Evolutionary conservation across 2,329 filamentous ascomycete genomes (phyloP).

Genomic region (Kalaharituber pfeilii): DNA sequence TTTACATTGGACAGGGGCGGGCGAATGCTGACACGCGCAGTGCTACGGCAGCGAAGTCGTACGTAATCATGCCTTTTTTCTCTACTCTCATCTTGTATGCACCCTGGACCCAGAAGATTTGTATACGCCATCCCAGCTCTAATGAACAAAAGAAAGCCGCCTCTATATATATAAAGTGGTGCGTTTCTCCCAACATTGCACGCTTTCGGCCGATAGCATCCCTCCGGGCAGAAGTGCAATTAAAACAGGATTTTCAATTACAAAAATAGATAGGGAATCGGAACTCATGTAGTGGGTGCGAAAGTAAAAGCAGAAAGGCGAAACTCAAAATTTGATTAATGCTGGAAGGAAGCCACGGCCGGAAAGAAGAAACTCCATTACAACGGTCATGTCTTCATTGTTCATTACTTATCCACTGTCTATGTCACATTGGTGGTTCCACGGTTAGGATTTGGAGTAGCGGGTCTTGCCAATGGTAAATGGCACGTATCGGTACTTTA

Average conservation of each 20-base stretch:
- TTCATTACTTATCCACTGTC: not conserved
- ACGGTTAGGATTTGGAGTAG: slow-evolving; percentile 35
- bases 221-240: not conserved
- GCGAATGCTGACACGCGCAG: too few relatives aligned
- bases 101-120: not conserved
- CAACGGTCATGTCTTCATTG: not conserved
- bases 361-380: not conserved
- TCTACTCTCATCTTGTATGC: not conserved
- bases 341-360: not conserved
- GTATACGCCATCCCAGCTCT: not conserved
- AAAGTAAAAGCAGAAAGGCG: not conserved
- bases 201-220: not conserved
- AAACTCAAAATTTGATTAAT: not conserved
- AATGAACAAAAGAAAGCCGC: not conserved
- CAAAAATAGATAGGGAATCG: not conserved
- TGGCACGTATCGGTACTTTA: slow-evolving; percentile 97
- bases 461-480: slow-evolving; percentile 81
- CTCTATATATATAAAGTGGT: not conserved
- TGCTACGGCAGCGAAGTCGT: too few relatives aligned
- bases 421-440: not conserved
- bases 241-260: not conserved
- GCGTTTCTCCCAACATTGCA: not conserved
- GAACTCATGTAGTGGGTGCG: too few relatives aligned
- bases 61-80: too few relatives aligned
- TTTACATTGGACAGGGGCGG: too few relatives aligned